These are phyloP conservation scores for Venturia aucupariae DNA, from an alignment of 2,329 filamentous ascomycete species.

Conservation along the genomic window DNA sequence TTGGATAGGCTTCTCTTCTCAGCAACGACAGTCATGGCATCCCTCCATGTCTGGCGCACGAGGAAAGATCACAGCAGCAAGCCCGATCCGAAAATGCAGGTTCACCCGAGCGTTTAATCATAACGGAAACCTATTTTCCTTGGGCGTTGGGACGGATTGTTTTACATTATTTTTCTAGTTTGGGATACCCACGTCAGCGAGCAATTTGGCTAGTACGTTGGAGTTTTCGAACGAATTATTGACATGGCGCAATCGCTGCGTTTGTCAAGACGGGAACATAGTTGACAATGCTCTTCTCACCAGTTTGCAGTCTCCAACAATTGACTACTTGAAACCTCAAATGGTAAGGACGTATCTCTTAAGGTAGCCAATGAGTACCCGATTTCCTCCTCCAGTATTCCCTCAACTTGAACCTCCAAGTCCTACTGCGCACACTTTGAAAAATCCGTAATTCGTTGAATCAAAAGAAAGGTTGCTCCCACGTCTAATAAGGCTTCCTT, in stretches of 20 bases:
- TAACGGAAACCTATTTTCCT: background rate
- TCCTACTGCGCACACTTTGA: too few species aligned
- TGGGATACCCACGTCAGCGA: background rate
- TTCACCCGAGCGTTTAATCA: slow-evolving; percentile 9
- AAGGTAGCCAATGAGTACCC: background rate
- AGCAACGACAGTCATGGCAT: slow-evolving; percentile 40
- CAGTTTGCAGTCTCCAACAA: too few species aligned
- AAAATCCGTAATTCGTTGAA: too few species aligned
- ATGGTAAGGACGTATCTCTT: background rate
- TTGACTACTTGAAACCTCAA: background rate
- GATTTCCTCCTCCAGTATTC: too few species aligned
- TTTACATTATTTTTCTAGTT: background rate
- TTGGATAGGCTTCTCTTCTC: slow-evolving; percentile 41
- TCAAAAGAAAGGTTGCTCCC: too few species aligned
- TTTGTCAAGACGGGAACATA: background rate
- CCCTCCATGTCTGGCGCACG: slow-evolving; percentile 37
- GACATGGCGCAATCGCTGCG: background rate
- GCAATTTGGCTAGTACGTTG: too few species aligned
- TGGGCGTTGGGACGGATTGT: background rate
- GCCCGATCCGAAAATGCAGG: slow-evolving; percentile 22
- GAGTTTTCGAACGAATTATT: too few species aligned
- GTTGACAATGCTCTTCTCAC: background rate
- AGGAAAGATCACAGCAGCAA: slow-evolving; percentile 25
- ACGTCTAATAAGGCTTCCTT: too few species aligned
- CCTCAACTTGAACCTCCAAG: too few species aligned